A percentile compares a stretch with the other conserved stretches of the same genome.
Evolutionary conservation across 2,329 filamentous ascomycete species (phyloP).

Genomic region (Penicillium digitatum): DNA sequence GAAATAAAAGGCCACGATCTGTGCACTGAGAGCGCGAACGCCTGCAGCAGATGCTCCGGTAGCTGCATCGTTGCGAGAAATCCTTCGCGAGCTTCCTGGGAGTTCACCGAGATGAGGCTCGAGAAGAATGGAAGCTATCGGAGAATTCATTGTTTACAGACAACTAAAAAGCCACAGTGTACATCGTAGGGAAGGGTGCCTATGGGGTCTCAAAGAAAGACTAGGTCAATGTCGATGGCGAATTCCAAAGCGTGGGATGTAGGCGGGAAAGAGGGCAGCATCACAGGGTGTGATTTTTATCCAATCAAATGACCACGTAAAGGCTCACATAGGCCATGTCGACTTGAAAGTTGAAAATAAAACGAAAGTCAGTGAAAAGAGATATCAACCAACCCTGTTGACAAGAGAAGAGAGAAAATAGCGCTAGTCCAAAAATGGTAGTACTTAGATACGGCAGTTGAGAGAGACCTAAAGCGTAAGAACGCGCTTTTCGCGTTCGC

Average conservation of each 20-base stretch:
- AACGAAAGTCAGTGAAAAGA: not conserved
- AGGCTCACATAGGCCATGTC: not conserved
- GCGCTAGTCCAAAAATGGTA: slow-evolving; percentile 19
- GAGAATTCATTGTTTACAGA: slow-evolving; percentile 1
- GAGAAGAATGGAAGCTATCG: slow-evolving; percentile 17
- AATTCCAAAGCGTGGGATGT: not conserved
- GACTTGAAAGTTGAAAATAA: not conserved
- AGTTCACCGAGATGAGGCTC: slow-evolving; percentile 18
- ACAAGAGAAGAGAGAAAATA: not conserved
- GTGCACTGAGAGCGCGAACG: slow-evolving; percentile 76
- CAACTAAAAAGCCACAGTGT: not conserved
- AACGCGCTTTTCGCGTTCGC: slow-evolving; percentile 29
- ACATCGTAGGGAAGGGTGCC: not conserved
- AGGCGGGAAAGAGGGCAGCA: not conserved
- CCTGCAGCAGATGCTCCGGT: slow-evolving; percentile 80
- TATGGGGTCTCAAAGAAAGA: not conserved
- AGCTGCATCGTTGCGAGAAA: slow-evolving; percentile 56
- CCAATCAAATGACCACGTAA: not conserved
- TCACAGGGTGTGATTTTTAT: not conserved
- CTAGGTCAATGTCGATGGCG: not conserved
- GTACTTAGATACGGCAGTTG: slow-evolving; percentile 20
- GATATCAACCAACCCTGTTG: not conserved
- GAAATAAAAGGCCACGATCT: slow-evolving; percentile 87
- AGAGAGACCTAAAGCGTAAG: slow-evolving; percentile 9
- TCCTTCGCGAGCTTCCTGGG: slow-evolving; percentile 31